Evolutionary conservation across 805 yeast genomes (phyloP), one percentile per base, ranked within the genome.

Genomic region (Candida loeiensis): DNA sequence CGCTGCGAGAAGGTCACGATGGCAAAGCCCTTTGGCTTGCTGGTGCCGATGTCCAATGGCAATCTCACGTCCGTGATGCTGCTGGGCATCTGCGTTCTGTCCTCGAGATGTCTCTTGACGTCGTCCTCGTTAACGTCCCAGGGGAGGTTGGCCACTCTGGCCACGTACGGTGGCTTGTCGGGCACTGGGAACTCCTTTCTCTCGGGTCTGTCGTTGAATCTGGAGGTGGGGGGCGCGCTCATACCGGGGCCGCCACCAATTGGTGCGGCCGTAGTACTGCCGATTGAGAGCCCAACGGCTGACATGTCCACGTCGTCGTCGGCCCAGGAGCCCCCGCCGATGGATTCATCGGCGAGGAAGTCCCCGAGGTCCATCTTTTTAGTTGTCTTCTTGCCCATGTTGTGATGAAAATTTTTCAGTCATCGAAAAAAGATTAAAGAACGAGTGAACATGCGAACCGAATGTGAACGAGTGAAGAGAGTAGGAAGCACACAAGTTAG

Each of bases 141-240:
- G 45, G 96, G 87, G 57, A 93, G 77, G 67, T 90, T 89, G 58
- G 79, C 78, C 50, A 91, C 74, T 60, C 87, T 79, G n/a, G 96
- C 97, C 55, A 85, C 83, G 74, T 65, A 93, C 40, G 99, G 99
- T 14, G 97, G 89, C 38, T 68, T 74, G 53, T 88, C 91, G 34
- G 99, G 99, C 45, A 93, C 74, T 31, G 96, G 95, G 51, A 68
- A 84, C 58, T 83, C 90, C 46, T 69, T 73, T 64, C 86, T 76
- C 47, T 76, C 78, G 48, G 68, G 66, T 49, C 69, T 63, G 56
- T 43, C 59, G 36, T 67, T 52, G 25, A 40, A 36, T 28, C 67
- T 45, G 51, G 51, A 50, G n/a, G n/a, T n/a, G n/a, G 47, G 39
- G 34, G 24, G 45, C 49, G 21, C 37, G 7, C 29, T 17, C 12